Evolutionary conservation across 208 protist genomes (phyloP).

Genomic region (Strigomonas galati): DNA sequence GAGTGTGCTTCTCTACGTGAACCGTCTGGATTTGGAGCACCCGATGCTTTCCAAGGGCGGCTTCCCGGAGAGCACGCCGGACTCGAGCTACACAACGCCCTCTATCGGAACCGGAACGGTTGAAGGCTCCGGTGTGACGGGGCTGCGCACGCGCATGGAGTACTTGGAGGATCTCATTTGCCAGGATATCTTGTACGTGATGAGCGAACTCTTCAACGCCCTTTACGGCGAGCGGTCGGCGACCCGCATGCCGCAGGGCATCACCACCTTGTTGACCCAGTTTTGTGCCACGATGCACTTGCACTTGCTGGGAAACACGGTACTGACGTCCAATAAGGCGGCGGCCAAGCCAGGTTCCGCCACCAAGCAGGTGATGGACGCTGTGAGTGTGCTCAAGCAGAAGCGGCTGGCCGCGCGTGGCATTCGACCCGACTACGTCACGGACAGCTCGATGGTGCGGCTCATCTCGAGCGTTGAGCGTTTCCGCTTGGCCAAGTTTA

Average conservation of each 20-base stretch:
- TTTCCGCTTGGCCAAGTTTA: slow-evolving; percentile 74
- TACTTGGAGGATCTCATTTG: slow-evolving; percentile 74
- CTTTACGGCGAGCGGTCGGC: slow-evolving; percentile 65
- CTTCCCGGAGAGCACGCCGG: background rate
- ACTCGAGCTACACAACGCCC: background rate
- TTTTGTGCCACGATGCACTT: slow-evolving; percentile 77
- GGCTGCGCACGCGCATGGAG: slow-evolving; percentile 36
- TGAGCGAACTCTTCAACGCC: slow-evolving; percentile 77
- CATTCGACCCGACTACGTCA: slow-evolving; percentile 20
- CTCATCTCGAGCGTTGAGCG: slow-evolving; percentile 73
- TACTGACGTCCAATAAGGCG: slow-evolving; percentile 12
- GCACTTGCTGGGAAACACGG: slow-evolving; percentile 56
- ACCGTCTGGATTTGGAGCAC: slow-evolving; percentile 62
- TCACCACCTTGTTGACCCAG: slow-evolving; percentile 71
- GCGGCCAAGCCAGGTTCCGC: slow-evolving; percentile 18
- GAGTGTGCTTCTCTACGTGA: slow-evolving; percentile 84
- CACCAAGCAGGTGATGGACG: slow-evolving; percentile 24
- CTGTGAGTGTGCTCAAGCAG: slow-evolving; percentile 41
- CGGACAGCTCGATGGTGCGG: slow-evolving; percentile 26
- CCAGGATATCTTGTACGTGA: slow-evolving; percentile 79
- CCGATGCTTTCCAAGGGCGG: background rate
- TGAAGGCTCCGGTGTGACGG: background rate
- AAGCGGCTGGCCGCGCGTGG: slow-evolving; percentile 34
- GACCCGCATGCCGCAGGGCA: slow-evolving; percentile 70
- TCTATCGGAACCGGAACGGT: background rate